Percentiles rank a stretch among this genome's conserved stretches.
These are phyloP conservation scores for Lizanozyma gosingica DNA, from an alignment of 1,139 yeast species.

Conservation along the genomic window DNA sequence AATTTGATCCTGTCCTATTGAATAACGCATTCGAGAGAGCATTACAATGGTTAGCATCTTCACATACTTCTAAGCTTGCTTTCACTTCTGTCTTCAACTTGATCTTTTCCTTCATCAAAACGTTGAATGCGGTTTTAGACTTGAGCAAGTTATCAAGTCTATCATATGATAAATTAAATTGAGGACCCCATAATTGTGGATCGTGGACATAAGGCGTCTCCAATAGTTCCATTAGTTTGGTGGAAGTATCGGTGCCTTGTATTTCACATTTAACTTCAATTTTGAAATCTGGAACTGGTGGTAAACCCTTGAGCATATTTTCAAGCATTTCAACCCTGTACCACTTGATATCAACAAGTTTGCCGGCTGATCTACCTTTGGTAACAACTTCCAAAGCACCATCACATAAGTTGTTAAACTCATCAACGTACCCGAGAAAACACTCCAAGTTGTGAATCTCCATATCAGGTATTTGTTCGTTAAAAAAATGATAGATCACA, in stretches of 20 bases:
- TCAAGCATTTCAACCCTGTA: neutral
- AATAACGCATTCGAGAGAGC: conserved; percentile 19
- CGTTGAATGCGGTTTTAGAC: conserved; percentile 20
- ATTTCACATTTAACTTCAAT: neutral
- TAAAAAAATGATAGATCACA: conserved; percentile 11
- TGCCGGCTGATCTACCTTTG: neutral
- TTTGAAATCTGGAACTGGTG: neutral
- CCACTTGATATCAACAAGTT: neutral
- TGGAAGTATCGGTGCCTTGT: conserved; percentile 3
- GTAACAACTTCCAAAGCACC: conserved; percentile 6
- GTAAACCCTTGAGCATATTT: neutral
- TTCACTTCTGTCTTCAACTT: conserved; percentile 22
- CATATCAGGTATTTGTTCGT: conserved; percentile 2
- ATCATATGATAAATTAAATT: conserved; percentile 4
- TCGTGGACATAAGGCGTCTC: conserved; percentile 8
- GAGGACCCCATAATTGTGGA: conserved; percentile 3
- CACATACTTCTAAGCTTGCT: conserved; percentile 49
- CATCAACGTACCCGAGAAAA: conserved; percentile 11
- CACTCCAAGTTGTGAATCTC: conserved; percentile 3
- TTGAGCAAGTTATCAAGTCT: conserved; percentile 1
- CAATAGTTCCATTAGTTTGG: conserved; percentile 8
- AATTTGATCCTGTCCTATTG: conserved; percentile 12
- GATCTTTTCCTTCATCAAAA: conserved; percentile 35
- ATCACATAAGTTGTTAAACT: conserved; percentile 19
- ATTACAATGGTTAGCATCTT: conserved; percentile 34